Evolutionary conservation across 176 grass and related monocot species (phyloP), one percentile per base, ranked within the genome.

Genomic region (Hyparrhenia diplandra): DNA sequence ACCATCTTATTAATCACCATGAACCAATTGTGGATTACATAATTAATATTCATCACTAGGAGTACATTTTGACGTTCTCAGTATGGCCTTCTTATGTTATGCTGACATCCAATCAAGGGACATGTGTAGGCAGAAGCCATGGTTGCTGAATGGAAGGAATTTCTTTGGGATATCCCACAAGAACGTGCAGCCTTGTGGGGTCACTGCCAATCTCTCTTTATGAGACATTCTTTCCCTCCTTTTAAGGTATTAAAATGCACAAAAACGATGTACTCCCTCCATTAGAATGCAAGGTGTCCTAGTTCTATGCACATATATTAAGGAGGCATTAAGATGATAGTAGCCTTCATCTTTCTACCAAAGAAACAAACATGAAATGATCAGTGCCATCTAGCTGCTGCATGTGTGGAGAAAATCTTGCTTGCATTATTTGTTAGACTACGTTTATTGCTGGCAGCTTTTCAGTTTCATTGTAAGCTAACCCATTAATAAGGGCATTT

Each of bases 131-230:
- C 92, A 46, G 95, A 95, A 89, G 95, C 92, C 45, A 98, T 98
- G 95, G 90, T 98, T 45, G 88, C 90, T 49, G 95, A 98, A 81
- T 98, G 95, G 95, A 98, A 91, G 84, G 95, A 98, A 80, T 98
- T 98, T 60, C 86, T 98, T 31, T 98, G 95, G 95, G 95, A 98
- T 89, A 89, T 95, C 40, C 92, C 95, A 68, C 92, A 95, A 79
- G 95, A 98, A 86, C 85, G 95, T 82, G 90, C 92, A 84, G 90
- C 95, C 83, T 85, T 98, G 68, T 98, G 95, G 95, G 90, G 92
- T 39, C 88, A 98, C 61, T 98, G 95, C 66, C 95, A 98, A 83
- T 78, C 92, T 67, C 88, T 98, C 78, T 98, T 98, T 73, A 67
- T 89, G 52, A 89, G 79, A 91, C 91, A 91, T 78, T 94, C 88